Evolutionary conservation across 192 early-diverging fungal species (phyloP).

Genomic region (Funneliformis geosporum): DNA sequence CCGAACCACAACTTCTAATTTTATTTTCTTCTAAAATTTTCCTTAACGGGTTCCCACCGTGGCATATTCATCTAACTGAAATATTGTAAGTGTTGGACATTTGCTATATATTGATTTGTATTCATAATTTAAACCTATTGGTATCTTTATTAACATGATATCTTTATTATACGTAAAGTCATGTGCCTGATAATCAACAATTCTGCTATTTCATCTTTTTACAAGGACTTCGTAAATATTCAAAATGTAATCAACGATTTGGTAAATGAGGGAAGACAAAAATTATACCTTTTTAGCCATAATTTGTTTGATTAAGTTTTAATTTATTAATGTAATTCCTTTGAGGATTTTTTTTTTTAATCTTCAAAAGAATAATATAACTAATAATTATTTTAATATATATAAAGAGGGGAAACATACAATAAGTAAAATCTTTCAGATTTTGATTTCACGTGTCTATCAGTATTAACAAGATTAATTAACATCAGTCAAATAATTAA

Average conservation of each 20-base stretch:
- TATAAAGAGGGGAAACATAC: too few relatives aligned
- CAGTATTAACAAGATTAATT: too few relatives aligned
- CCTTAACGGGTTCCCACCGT: constrained; percentile 47
- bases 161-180: constrained; percentile 28
- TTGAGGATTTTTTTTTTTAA: not conserved
- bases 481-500: too few relatives aligned
- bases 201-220: constrained; percentile 42
- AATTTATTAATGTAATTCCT: not conserved
- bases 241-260: constrained; percentile 48
- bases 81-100: constrained; percentile 40
- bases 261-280: constrained; percentile 10
- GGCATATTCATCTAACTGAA: constrained; percentile 48
- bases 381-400: not conserved
- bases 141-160: not conserved
- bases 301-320: too few relatives aligned
- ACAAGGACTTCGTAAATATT: constrained; percentile 40
- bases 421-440: too few relatives aligned
- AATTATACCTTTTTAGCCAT: too few relatives aligned
- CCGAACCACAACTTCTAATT: constrained; percentile 47
- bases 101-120: too few relatives aligned
- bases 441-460: too few relatives aligned
- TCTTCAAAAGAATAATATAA: too few relatives aligned
- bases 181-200: constrained; percentile 39
- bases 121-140: too few relatives aligned
- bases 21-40: constrained; percentile 45